Conservation (phyloP, 2,329 filamentous ascomycete species). For the Phaeosphaeria sp. region DNA sequence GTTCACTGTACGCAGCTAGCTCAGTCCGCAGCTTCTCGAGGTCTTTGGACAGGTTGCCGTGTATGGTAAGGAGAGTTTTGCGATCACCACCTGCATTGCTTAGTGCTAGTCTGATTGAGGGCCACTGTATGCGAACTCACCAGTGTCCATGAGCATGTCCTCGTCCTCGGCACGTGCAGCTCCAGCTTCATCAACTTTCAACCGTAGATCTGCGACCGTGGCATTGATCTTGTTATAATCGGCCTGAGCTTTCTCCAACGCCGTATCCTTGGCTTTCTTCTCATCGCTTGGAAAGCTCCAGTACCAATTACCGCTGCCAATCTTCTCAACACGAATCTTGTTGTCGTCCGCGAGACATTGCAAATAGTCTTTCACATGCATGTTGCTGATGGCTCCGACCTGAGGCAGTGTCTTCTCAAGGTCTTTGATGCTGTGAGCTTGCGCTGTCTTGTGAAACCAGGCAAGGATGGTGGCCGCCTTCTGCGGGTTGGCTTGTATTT, state of each 20-base stretch:
- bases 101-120: not conserved
- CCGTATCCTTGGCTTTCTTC: constrained; percentile 53
- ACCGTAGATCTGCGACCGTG: constrained; percentile 46
- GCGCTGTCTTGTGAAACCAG: constrained; percentile 65
- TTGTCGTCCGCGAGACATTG: constrained; percentile 67
- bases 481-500: constrained; percentile 61
- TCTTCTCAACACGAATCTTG: constrained; percentile 70
- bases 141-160: constrained; percentile 41
- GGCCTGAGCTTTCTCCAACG: constrained; percentile 45
- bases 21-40: constrained; percentile 49
- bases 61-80: constrained; percentile 46
- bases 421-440: constrained; percentile 70
- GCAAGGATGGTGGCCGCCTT: constrained; percentile 65
- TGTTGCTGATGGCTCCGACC: constrained; percentile 68
- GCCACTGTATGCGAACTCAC: constrained; percentile 16
- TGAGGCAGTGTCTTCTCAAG: constrained; percentile 69
- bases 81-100: constrained; percentile 36
- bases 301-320: constrained; percentile 75
- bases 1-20: constrained; percentile 54
- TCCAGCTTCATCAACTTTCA: constrained; percentile 48
- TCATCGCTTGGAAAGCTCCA: constrained; percentile 70
- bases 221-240: constrained; percentile 47
- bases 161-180: constrained; percentile 49
- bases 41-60: constrained; percentile 45
- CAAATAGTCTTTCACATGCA: constrained; percentile 72